Percentiles rank a stretch among this genome's conserved stretches.
Conservation (phyloP, 305 asterid species). For the Solanum hybrid region DNA sequence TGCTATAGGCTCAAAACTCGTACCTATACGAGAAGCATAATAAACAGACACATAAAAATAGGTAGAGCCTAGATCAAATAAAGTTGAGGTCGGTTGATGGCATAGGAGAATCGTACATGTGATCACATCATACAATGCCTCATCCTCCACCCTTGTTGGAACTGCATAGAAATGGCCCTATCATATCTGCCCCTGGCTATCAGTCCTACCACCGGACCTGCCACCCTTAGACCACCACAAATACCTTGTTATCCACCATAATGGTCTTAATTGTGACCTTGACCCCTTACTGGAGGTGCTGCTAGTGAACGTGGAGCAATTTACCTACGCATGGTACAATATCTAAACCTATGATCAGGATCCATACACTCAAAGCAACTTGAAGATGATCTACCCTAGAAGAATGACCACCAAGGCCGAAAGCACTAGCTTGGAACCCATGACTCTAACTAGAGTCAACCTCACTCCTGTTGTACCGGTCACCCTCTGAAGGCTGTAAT, state of each 20-base stretch:
- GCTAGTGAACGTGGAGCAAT: too few relatives aligned
- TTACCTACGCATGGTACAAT: too few relatives aligned
- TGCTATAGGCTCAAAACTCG: background rate
- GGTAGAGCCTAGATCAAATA: background rate
- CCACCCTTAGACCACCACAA: background rate
- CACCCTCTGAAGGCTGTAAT: too few relatives aligned
- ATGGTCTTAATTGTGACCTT: too few relatives aligned
- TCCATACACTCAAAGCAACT: too few relatives aligned
- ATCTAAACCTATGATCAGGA: too few relatives aligned
- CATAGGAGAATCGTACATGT: background rate
- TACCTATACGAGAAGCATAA: background rate
- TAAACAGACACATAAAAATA: background rate
- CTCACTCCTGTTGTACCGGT: too few relatives aligned
- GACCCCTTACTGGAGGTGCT: too few relatives aligned
- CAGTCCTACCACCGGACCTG: background rate
- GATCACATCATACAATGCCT: background rate
- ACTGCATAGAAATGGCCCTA: background rate
- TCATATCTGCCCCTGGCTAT: background rate
- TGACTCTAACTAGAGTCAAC: too few relatives aligned
- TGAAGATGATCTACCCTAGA: too few relatives aligned
- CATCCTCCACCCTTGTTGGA: background rate
- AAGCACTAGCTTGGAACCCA: too few relatives aligned
- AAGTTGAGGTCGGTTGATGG: background rate
- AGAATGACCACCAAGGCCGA: too few relatives aligned
- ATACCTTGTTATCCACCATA: background rate